A percentile compares a stretch with the other conserved stretches of the same genome.
These are phyloP conservation scores for Orbilia quercus DNA, from an alignment of 2,329 filamentous ascomycete genomes.

Conservation along the genomic window DNA sequence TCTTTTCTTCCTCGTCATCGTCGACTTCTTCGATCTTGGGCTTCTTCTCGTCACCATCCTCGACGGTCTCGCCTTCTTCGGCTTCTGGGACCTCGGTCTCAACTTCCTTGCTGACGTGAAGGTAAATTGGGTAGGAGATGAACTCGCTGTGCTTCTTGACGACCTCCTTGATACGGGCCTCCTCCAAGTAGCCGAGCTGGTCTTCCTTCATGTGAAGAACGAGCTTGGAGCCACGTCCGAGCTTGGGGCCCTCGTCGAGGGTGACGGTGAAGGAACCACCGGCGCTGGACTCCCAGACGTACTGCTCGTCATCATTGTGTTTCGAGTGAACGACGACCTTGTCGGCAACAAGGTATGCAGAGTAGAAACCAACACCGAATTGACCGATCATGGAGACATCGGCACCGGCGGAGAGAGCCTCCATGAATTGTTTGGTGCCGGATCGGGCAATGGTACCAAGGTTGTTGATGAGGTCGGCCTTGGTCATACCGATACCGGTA, in stretches of 20 bases:
- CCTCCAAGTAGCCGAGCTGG: conserved; percentile 97
- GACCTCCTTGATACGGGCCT: conserved; percentile 99
- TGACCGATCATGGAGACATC: conserved; percentile 99
- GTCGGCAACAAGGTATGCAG: conserved; percentile 98
- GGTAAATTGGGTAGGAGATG: conserved; percentile 99
- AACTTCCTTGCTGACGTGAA: conserved; percentile 98
- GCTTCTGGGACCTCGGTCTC: conserved; percentile 99
- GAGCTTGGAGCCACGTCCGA: conserved; percentile 97
- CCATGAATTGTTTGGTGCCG: conserved; percentile 99
- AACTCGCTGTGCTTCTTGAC: conserved; percentile 99
- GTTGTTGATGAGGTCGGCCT: conserved; percentile 99
- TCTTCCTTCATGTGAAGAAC: conserved; percentile 99
- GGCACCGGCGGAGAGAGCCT: conserved; percentile 96
- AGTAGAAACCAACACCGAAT: conserved; percentile 99
- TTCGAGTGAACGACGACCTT: conserved; percentile 95
- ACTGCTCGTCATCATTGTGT: conserved; percentile 99
- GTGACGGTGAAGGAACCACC: conserved; percentile 96
- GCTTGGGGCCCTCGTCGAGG: conserved; percentile 86
- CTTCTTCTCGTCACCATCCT: conserved; percentile 89
- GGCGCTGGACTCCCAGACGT: conserved; percentile 98
- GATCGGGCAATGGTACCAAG: conserved; percentile 99
- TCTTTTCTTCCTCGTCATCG: conserved; percentile 83
- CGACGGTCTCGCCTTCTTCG: conserved; percentile 82
- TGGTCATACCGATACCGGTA: conserved; percentile 99
- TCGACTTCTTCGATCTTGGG: conserved; percentile 94